Evolutionary conservation across 164 flowering plant genomes (phyloP).

Genomic region (Magnolia sinica): DNA sequence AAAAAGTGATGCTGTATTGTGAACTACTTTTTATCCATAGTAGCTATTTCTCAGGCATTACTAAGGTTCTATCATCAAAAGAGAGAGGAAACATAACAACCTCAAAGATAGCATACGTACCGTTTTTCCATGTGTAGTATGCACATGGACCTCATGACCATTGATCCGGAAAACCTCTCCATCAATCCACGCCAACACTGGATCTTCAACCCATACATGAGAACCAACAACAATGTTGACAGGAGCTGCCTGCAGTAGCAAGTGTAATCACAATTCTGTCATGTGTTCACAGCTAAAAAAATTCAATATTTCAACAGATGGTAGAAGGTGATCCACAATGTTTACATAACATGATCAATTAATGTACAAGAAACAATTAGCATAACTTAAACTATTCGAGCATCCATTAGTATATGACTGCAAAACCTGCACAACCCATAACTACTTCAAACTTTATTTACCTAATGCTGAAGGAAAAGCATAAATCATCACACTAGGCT

Average conservation of each 20-base stretch:
- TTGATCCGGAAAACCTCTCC: constrained; percentile 67
- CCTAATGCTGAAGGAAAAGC: too few species aligned
- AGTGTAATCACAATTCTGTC: background rate
- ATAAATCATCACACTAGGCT: too few species aligned
- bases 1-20: background rate
- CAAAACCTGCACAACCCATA: too few species aligned
- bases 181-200: constrained; percentile 76
- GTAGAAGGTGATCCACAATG: background rate
- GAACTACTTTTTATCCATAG: background rate
- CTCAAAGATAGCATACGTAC: constrained; percentile 25
- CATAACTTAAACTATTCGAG: too few species aligned
- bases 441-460: too few species aligned
- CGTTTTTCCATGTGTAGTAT: constrained; percentile 59
- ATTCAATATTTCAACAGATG: background rate
- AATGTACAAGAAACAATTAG: background rate
- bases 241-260: constrained; percentile 65
- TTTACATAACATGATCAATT: background rate
- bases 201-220: constrained; percentile 92
- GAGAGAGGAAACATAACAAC: background rate
- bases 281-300: background rate
- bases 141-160: constrained; percentile 60
- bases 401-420: too few species aligned
- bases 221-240: constrained; percentile 86
- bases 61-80: background rate
- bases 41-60: background rate